Evolutionary conservation across 768 basidiomycete genomes (phyloP), one percentile per base, ranked within the genome.

Genomic region (Podaxis sp.): DNA sequence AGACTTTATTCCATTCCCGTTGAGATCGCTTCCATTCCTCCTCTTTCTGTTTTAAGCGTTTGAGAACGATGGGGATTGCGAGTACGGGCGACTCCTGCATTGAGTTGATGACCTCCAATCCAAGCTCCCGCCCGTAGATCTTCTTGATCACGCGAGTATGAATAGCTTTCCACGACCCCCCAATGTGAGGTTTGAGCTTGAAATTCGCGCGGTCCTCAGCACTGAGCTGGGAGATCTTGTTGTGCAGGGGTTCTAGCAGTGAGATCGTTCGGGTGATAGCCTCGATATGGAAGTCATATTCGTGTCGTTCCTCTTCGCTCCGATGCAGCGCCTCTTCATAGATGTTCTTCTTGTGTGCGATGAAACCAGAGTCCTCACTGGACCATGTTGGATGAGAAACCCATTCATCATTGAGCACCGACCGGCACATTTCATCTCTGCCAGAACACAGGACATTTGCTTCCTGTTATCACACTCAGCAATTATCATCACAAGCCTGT

Each of bases 11-110:
- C 97, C 97, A 99, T 74, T 97, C 97, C 55, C 94, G 75, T 71
- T 97, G 94, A 16, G 94, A 96, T 21, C 94, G 83, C 74, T 95
- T 97, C 97, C 97, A 99, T 71, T 98, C 96, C 62, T 94, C 94
- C 70, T 98, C 96, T 75, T 98, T 98, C 73, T 90, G 89, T 76
- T 97, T 97, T 61, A 99, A 76, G 5, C 97, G 85, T 50, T 82
- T 77, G 6, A 99, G 81, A 0, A 99, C 93, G 56, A 98, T 86
- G 0, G 97, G 95, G 18, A 98, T 88, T 7, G 96, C 91, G 14
- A 89, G 75, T 13, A 86, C 85, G 0, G 97, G 96, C 5, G 87
- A 82, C n/a, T 98, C 95, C 72, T 98, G 94, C 83, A 99, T 88
- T 0, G 92, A 88, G 44, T 86, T 83, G 42, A 93, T 81, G 1